phyloP scores from a whole-genome alignment of 129 eudicot species.

The Apium graveolens region DNA sequence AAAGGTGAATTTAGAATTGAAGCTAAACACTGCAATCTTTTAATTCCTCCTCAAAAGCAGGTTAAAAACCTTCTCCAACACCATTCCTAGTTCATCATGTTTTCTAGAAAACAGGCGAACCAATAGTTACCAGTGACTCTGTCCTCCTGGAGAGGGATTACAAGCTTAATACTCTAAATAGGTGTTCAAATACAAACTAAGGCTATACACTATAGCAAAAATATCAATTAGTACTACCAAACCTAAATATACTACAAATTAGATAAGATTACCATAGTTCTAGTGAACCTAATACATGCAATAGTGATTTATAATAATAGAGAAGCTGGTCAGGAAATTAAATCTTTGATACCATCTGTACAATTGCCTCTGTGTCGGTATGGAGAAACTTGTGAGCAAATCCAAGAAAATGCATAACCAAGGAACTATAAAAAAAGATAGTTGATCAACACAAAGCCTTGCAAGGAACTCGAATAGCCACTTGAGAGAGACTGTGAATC shows the following conservation, averaged over 20 bases:
- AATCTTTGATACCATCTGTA: slow-evolving; percentile 86
- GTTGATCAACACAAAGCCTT: slow-evolving; percentile 72
- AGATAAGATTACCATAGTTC: not conserved
- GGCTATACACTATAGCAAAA: not conserved
- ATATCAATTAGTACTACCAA: not conserved
- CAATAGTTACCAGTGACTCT: no score
- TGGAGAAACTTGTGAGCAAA: slow-evolving; percentile 90
- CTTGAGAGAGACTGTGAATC: slow-evolving; percentile 20
- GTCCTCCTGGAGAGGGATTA: not conserved
- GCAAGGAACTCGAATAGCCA: slow-evolving; percentile 70
- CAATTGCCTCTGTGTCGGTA: slow-evolving; percentile 61
- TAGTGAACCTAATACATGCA: not conserved
- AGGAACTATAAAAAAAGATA: slow-evolving; percentile 82
- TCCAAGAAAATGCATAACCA: slow-evolving; percentile 93
- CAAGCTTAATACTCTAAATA: not conserved
- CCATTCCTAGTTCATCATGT: no score
- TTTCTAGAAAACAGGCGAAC: no score
- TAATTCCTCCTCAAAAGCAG: no score
- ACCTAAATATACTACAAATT: not conserved
- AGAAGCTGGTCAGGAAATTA: slow-evolving; percentile 19
- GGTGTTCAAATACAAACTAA: not conserved
- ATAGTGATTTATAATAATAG: not conserved
- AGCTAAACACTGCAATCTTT: no score
- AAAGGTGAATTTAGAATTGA: no score
- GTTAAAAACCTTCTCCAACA: no score